A percentile compares a stretch with the other conserved stretches of the same genome.
phyloP scores from a whole-genome alignment of 2,329 filamentous ascomycete genomes.

The Penicillium sp. region DNA sequence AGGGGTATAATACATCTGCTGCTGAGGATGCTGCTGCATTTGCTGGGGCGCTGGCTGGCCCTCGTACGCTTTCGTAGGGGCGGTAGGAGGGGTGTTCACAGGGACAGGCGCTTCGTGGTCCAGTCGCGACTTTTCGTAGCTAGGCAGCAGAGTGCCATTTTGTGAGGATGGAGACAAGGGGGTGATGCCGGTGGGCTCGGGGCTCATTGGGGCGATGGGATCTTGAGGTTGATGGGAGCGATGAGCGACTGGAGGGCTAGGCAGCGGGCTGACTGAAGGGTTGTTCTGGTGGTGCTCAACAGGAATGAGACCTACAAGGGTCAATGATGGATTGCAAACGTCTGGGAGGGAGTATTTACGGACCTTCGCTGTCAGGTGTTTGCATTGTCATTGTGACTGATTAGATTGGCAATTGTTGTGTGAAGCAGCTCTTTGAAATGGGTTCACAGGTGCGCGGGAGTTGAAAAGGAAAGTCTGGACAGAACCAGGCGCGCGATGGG shows the following conservation, averaged over 20 bases:
- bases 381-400: not conserved
- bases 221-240: not conserved
- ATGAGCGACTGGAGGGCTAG: not conserved
- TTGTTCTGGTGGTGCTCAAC: slow-evolving; percentile 4
- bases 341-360: not conserved
- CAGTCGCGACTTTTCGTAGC: slow-evolving; percentile 2
- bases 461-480: not conserved
- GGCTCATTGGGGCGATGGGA: not conserved
- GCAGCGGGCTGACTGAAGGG: not conserved
- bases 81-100: not conserved
- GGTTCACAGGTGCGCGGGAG: not conserved
- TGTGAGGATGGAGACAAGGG: not conserved
- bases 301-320: slow-evolving; percentile 16
- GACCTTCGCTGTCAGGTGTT: slow-evolving; percentile 8
- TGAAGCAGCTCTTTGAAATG: not conserved
- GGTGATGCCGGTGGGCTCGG: slow-evolving; percentile 2
- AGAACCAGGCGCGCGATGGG: not conserved
- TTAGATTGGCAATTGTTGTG: not conserved
- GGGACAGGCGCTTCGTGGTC: slow-evolving; percentile 7
- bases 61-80: slow-evolving; percentile 3
- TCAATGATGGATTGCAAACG: not conserved
- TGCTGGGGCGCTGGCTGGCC: slow-evolving; percentile 12
- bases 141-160: not conserved
- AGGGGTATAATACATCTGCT: slow-evolving; percentile 18
- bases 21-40: slow-evolving; percentile 4